Evolutionary conservation across 805 yeast genomes (phyloP), one percentile per base, ranked within the genome.

Genomic region (Tetrapisispora namnaoensis): DNA sequence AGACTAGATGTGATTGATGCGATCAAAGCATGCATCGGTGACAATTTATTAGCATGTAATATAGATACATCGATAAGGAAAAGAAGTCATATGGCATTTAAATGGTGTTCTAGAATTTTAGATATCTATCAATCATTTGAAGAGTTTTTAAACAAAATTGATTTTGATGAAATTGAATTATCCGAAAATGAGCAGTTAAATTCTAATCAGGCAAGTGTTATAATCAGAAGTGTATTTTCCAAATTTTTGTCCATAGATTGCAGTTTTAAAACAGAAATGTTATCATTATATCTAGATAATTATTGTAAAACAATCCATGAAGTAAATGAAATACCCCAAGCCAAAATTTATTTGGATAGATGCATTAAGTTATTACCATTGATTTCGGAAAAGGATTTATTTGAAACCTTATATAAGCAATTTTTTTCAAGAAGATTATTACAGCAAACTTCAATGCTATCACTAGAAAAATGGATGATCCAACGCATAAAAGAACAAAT

Each of bases 351-450:
- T 10, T 66, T 88, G 48, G 71, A 71, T 41, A 74, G 75, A 27
- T 77, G 88, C 0, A 73, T 86, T 13, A 66, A 73, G 21, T 74
- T 90, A 32, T 80, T 89, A 58, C 70, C 82, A 49, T 81, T 78
- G 59, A 72, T 89, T 42, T 74, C 78, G 51, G 96, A 90, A 56
- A 90, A 88, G 59, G 96, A 89, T 66, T 70, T 85, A 24, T 90
- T 89, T 67, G 95, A 88, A 60, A 83, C 78, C 39, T 81, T 84
- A 52, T 89, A 87, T 65, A 88, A 88, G 57, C 85, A 82, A 47
- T 96, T 86, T 67, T 71, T 90, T 50, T 95, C 96, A 1, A 87
- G 83, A 63, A 73, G 97, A 52, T 72, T 89, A 39, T 61, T 83
- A 37, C 74, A 78, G 49, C 71, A 72, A 54, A 59, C 65, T 69